Evolutionary conservation across 1,284 basidiomycete genomes (phyloP).

Genomic region (Inonotus obliquus): DNA sequence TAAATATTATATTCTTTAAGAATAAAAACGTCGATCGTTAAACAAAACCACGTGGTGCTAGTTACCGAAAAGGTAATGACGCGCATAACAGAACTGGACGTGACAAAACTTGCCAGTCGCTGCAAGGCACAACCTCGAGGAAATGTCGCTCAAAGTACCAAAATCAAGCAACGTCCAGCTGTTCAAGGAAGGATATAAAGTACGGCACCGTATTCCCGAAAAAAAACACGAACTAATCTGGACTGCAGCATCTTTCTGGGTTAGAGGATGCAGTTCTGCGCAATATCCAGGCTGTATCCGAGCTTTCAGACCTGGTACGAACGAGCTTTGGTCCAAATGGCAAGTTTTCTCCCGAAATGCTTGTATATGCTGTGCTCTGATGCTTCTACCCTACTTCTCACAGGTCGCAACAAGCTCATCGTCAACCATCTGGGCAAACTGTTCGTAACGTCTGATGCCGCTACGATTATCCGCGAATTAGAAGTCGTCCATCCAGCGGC

Average conservation of each 20-base stretch:
- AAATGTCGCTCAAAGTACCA: slow-evolving; percentile 92
- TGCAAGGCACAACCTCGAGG: neutral
- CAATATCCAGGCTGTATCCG: slow-evolving; percentile 93
- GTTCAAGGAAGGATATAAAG: slow-evolving; percentile 95
- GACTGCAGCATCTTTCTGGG: slow-evolving; percentile 74
- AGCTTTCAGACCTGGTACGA: slow-evolving; percentile 92
- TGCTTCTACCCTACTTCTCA: neutral
- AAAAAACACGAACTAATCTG: neutral
- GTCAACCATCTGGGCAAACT: slow-evolving; percentile 95
- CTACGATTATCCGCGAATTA: slow-evolving; percentile 97
- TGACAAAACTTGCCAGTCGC: neutral
- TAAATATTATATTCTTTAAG: neutral
- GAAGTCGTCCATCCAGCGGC: slow-evolving; percentile 98
- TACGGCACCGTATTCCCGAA: slow-evolving; percentile 26
- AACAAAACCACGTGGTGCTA: neutral
- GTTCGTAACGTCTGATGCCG: slow-evolving; percentile 98
- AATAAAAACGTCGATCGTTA: no score
- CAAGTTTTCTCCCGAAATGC: slow-evolving; percentile 34
- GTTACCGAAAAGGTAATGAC: neutral
- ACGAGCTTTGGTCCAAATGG: slow-evolving; percentile 97
- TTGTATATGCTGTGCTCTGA: neutral
- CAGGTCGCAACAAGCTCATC: slow-evolving; percentile 91
- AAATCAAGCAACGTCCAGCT: slow-evolving; percentile 86
- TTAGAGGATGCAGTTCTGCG: slow-evolving; percentile 91
- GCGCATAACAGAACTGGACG: neutral